Base-by-base conservation (phyloP, 1,139 yeast species). In the Geotrichum siamense region DNA sequence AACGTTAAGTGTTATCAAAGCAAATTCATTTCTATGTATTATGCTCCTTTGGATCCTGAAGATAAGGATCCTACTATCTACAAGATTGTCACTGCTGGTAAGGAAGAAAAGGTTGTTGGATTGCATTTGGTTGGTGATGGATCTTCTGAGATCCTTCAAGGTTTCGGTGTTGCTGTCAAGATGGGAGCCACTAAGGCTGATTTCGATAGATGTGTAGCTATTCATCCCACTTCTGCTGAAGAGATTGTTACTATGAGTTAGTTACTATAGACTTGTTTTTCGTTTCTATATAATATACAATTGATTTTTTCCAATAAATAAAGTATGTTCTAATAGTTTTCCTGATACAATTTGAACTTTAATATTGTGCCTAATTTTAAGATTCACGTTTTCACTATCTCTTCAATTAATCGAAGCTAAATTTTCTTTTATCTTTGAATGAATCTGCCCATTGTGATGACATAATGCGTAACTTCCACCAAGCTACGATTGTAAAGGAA, bases 201-300 rank as follows among this genome's bases (percentile, higher is more conserved):
- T 64, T 89, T 91, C 53, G 99, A 91, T 66, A 80, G 71, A 62
- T 84, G 94, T 68, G 97, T 91, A 29, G 99, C 99, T 39, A 91
- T 91, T 59, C 99, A 91, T 64, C 99, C 99, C 51, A 89, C 98
- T 1, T 79, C 94, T 53, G 98, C 98, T 35, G 99, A 91, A 69
- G 99, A 91, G 68, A 68, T 91, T 48, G 99, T 91, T 35, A 91
- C 99, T 25, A 70, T 91, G 78, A 74, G 70, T 48, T 82, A 70
- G 60, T n/a, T n/a, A n/a, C n/a, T n/a, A n/a, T n/a, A n/a, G n/a
- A n/a, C n/a, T n/a, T n/a, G n/a, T n/a, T n/a, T n/a, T n/a, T n/a
- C n/a, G n/a, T n/a, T n/a, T n/a, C n/a, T n/a, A n/a, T n/a, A n/a
- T n/a, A n/a, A n/a, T n/a, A n/a, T n/a, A n/a, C n/a, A n/a, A n/a